These are phyloP conservation scores for Diaporthe citriasiana DNA, from an alignment of 2,329 filamentous ascomycete genomes.

Conservation along the genomic window DNA sequence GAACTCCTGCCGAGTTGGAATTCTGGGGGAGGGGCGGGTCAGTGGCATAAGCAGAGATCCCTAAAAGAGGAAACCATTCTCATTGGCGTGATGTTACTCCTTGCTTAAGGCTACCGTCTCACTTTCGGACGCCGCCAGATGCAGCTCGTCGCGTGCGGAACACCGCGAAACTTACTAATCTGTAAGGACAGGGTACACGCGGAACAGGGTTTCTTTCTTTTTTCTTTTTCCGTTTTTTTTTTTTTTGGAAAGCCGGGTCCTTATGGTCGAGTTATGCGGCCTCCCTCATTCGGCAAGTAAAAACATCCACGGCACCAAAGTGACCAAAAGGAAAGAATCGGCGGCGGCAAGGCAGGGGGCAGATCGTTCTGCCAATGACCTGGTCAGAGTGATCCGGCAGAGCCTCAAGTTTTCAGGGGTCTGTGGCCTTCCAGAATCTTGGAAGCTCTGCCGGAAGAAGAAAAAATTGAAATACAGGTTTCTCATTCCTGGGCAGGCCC, in stretches of 20 bases:
- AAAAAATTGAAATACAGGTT: conserved; percentile 24
- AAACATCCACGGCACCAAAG: background rate
- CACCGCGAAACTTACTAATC: background rate
- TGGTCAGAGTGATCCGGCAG: background rate
- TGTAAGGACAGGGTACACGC: no score
- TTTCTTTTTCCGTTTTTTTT: background rate
- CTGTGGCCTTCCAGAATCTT: background rate
- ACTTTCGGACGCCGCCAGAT: background rate
- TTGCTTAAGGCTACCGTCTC: conserved; percentile 20
- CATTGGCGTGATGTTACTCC: background rate
- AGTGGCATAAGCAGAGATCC: background rate
- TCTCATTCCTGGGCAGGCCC: conserved; percentile 10
- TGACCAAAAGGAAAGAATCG: background rate
- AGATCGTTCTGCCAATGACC: background rate
- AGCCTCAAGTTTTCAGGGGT: background rate
- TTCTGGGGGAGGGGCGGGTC: background rate
- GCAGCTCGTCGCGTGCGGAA: background rate
- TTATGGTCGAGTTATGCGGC: background rate
- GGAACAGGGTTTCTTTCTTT: background rate
- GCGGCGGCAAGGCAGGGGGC: background rate
- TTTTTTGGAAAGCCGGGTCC: background rate
- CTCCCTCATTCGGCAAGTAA: background rate
- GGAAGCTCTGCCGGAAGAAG: background rate
- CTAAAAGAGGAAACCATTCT: background rate
- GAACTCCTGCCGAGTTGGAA: background rate